Percentiles rank a stretch among this genome's conserved stretches.
phyloP scores from a whole-genome alignment of 345 rosid genomes.

The Triadica sebifera region DNA sequence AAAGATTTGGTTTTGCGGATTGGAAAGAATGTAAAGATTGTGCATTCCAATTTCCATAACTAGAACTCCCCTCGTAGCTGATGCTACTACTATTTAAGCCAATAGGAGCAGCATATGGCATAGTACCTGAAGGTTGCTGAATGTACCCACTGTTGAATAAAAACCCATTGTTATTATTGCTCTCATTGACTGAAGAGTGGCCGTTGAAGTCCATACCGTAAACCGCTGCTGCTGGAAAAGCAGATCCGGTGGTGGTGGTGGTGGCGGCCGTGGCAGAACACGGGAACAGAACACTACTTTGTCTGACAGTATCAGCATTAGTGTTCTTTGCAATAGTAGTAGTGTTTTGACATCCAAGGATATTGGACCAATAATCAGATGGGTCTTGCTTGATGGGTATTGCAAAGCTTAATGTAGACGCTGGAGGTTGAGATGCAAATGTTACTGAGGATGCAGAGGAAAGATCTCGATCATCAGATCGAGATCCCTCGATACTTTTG shows the following conservation, averaged over 20 bases:
- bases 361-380: conserved; percentile 58
- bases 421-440: conserved; percentile 37
- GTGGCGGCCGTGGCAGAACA: not conserved
- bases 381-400: conserved; percentile 66
- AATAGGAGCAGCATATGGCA: conserved; percentile 47
- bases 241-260: not conserved
- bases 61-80: conserved; percentile 34
- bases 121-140: conserved; percentile 32
- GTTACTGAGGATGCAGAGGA: conserved; percentile 50
- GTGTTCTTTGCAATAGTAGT: conserved; percentile 18
- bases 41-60: conserved; percentile 49
- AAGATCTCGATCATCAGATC: conserved; percentile 44
- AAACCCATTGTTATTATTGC: conserved; percentile 17
- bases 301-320: not conserved
- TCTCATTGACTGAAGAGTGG: conserved; percentile 14
- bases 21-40: conserved; percentile 51
- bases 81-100: conserved; percentile 27
- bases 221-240: conserved; percentile 21
- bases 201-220: conserved; percentile 29
- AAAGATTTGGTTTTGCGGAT: conserved; percentile 58
- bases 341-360: conserved; percentile 27
- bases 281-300: conserved; percentile 6
- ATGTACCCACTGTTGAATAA: conserved; percentile 35
- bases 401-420: conserved; percentile 32
- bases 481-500: conserved; percentile 39